These are phyloP conservation scores for Cucumis hystrix DNA, from an alignment of 306 rosid genomes.

Conservation along the genomic window DNA sequence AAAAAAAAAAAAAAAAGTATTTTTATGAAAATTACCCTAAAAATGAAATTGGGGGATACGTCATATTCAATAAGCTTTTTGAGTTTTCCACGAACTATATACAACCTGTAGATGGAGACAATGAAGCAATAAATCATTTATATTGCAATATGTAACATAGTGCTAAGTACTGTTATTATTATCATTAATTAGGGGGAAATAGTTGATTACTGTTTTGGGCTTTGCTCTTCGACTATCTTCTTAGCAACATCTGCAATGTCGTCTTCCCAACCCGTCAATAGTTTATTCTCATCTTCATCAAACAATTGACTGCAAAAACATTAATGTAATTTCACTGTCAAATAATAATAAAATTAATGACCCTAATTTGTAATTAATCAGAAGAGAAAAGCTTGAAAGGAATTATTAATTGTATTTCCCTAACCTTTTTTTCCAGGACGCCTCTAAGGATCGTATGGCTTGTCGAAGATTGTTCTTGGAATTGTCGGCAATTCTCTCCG, in stretches of 20 bases:
- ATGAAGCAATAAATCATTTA: too few species aligned
- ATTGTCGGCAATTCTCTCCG: conserved; percentile 31
- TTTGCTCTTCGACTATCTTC: conserved; percentile 48
- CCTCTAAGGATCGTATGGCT: conserved; percentile 82
- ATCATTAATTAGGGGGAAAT: too few species aligned
- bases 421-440: conserved; percentile 42
- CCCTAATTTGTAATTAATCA: too few species aligned
- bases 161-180: too few species aligned
- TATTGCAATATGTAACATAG: too few species aligned
- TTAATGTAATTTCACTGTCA: not conserved
- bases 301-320: conserved; percentile 35
- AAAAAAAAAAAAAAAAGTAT: too few species aligned
- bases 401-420: not conserved
- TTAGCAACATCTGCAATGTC: conserved; percentile 56
- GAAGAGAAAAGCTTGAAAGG: too few species aligned
- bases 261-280: conserved; percentile 80
- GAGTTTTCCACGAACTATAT: conserved; percentile 51
- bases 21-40: conserved; percentile 23
- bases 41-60: conserved; percentile 43
- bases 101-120: conserved; percentile 26
- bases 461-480: conserved; percentile 59
- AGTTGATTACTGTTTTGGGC: conserved; percentile 60
- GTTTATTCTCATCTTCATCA: conserved; percentile 27
- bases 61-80: conserved; percentile 43
- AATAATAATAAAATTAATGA: not conserved